These are phyloP conservation scores for Flaveria robusta DNA, from an alignment of 129 eudicot genomes.

Conservation along the genomic window DNA sequence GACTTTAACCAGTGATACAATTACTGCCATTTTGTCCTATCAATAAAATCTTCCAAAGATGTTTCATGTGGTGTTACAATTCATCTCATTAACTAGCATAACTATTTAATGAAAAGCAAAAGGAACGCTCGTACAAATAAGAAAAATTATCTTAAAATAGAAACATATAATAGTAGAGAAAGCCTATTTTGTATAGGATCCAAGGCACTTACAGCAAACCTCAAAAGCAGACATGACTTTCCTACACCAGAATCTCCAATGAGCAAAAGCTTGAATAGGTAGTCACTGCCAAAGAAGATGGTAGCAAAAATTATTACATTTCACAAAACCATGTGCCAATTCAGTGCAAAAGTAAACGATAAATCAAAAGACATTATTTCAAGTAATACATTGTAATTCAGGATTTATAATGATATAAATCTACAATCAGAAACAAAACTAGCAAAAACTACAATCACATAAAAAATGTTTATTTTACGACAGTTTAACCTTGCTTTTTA, in stretches of 20 bases:
- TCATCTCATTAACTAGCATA: constrained; percentile 5
- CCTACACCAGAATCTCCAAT: constrained; percentile 54
- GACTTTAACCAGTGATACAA: not conserved
- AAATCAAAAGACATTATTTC: not conserved
- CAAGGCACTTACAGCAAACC: constrained; percentile 49
- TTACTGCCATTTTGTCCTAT: not conserved
- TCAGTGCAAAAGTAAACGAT: not conserved
- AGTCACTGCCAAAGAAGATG: constrained; percentile 37
- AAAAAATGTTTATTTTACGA: too few species aligned
- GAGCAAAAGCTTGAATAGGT: constrained; percentile 51
- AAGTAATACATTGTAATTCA: not conserved
- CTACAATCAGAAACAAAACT: not conserved
- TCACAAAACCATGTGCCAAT: not conserved
- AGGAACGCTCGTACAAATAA: not conserved
- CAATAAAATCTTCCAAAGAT: not conserved
- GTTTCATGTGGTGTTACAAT: not conserved
- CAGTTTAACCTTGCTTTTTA: not conserved
- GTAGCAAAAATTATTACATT: not conserved
- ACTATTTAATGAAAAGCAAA: not conserved
- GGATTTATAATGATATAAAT: not conserved
- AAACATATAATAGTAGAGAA: not conserved
- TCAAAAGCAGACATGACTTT: constrained; percentile 48
- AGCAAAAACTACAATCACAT: not conserved
- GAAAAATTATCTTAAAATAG: not conserved
- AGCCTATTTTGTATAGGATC: constrained; percentile 6